Conservation (phyloP, 2,329 filamentous ascomycete species). For the Arthrobotrys sphaeroides region DNA sequence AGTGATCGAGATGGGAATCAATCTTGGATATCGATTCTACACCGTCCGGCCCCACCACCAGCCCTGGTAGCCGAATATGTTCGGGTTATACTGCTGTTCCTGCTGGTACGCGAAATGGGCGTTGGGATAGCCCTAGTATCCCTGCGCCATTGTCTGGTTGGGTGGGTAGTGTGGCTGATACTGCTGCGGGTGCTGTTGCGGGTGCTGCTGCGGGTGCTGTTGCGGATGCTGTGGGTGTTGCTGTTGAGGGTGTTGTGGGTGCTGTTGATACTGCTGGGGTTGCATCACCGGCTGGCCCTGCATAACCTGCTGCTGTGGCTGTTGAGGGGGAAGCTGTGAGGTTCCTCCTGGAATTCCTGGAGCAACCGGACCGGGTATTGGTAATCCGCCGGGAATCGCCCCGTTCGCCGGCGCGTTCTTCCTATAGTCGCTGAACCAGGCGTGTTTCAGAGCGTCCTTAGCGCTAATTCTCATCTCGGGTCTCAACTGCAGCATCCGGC, state of each 20-base stretch:
- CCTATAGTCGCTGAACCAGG: constrained; percentile 80
- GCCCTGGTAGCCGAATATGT: constrained; percentile 23
- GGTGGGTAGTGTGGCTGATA: constrained; percentile 55
- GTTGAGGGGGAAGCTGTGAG: constrained; percentile 59
- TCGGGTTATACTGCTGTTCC: neutral
- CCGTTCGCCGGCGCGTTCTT: constrained; percentile 47
- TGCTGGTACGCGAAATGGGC: constrained; percentile 57
- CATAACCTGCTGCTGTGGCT: constrained; percentile 60
- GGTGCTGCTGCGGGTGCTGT: constrained; percentile 53
- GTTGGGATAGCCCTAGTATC: constrained; percentile 58
- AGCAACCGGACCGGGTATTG: constrained; percentile 38
- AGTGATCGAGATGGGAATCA: neutral
- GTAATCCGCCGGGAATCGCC: constrained; percentile 41
- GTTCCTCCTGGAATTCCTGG: constrained; percentile 39
- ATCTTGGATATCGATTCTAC: neutral
- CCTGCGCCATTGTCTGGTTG: constrained; percentile 42
- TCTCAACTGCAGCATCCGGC: constrained; percentile 88
- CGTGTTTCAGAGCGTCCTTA: constrained; percentile 83
- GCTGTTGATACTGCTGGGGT: constrained; percentile 30
- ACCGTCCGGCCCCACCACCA: constrained; percentile 40
- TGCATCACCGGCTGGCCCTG: constrained; percentile 40
- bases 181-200: constrained; percentile 30
- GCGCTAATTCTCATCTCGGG: constrained; percentile 92
- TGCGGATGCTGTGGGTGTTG: constrained; percentile 26
- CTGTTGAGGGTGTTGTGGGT: constrained; percentile 11